A percentile compares a stretch with the other conserved stretches of the same genome.
These are phyloP conservation scores for Senna tora DNA, from an alignment of 306 rosid species.

Conservation along the genomic window DNA sequence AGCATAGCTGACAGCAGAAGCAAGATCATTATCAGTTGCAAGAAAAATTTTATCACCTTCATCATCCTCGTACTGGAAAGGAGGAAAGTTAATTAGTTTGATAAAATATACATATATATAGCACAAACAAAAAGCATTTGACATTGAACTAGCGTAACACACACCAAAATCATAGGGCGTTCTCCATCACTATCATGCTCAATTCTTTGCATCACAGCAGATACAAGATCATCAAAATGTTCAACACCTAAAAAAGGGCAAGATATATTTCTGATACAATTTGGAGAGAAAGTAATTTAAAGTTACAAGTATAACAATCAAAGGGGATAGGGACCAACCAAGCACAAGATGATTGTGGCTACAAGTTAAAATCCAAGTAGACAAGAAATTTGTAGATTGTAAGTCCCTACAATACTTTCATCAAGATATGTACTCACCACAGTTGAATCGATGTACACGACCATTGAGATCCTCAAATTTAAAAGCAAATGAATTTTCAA, in stretches of 20 bases:
- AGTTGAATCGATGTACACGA: slow-evolving; percentile 76
- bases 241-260: slow-evolving; percentile 61
- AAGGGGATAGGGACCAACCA: neutral
- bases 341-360: slow-evolving; percentile 3
- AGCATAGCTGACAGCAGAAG: slow-evolving; percentile 72
- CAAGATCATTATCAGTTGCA: slow-evolving; percentile 73
- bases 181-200: slow-evolving; percentile 42
- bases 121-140: slow-evolving; percentile 25
- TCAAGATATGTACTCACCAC: slow-evolving; percentile 60
- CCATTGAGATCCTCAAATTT: slow-evolving; percentile 83
- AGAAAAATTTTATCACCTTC: slow-evolving; percentile 91
- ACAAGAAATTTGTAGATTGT: neutral
- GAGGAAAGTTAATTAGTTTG: slow-evolving; percentile 21
- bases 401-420: slow-evolving; percentile 21
- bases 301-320: slow-evolving; percentile 23
- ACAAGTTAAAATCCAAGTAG: slow-evolving; percentile 5
- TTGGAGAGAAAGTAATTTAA: neutral
- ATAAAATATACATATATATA: neutral
- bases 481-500: slow-evolving; percentile 76
- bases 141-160: slow-evolving; percentile 31
- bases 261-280: slow-evolving; percentile 1
- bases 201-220: slow-evolving; percentile 70
- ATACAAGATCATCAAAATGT: slow-evolving; percentile 69
- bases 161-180: slow-evolving; percentile 75
- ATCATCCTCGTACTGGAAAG: slow-evolving; percentile 83